Base-by-base conservation (phyloP, 1,284 basidiomycete genomes). In the Neotropicomus parvogracilis region DNA sequence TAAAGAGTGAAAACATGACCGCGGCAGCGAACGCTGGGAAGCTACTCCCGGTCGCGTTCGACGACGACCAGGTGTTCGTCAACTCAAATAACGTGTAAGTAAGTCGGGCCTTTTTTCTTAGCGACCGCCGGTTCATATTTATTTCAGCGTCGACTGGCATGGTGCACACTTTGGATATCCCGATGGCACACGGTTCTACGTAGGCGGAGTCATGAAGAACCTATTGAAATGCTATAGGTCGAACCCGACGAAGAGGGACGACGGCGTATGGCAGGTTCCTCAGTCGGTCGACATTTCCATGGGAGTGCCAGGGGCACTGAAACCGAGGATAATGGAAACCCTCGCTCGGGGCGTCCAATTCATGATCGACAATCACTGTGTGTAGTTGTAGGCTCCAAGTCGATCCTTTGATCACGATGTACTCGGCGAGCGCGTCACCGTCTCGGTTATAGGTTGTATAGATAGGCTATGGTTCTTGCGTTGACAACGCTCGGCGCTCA, bases 31-130 rank as follows among this genome's bases (percentile, higher is more conserved):
- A 67, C 34, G 24, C 52, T 10, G 58, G 55, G 4, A 57, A 52
- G 29, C 41, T 54, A 2, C 24, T 24, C 24, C 24, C 60, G 27
- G 63, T 65, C 49, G 50, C 51, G 2, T 36, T 51, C 16, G 45
- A 53, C 2, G 54, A 58, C 0, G 48, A 50, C 5, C 47, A 40
- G 19, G 14, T 44, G 3, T 9, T 65, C 2, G 55, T 70, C 21
- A 70, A 70, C 44, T 71, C 69, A 1, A 62, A 62, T 32, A n/a
- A 53, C 10, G 44, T 52, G 69, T 70, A 27, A 42, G 68, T 46
- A 3, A n/a, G n/a, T n/a, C n/a, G n/a, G 12, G 8, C 3, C 1
- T 2, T 33, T 21, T 2, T 3, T 21, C 17, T 24, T 24, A 8
- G 26, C 24, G 2, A 6, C 7, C 6, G 29, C 10, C 26, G 13